A percentile compares a stretch with the other conserved stretches of the same genome.
These are phyloP conservation scores for Escovopsis sp. DNA, from an alignment of 2,329 filamentous ascomycete species.

Conservation along the genomic window DNA sequence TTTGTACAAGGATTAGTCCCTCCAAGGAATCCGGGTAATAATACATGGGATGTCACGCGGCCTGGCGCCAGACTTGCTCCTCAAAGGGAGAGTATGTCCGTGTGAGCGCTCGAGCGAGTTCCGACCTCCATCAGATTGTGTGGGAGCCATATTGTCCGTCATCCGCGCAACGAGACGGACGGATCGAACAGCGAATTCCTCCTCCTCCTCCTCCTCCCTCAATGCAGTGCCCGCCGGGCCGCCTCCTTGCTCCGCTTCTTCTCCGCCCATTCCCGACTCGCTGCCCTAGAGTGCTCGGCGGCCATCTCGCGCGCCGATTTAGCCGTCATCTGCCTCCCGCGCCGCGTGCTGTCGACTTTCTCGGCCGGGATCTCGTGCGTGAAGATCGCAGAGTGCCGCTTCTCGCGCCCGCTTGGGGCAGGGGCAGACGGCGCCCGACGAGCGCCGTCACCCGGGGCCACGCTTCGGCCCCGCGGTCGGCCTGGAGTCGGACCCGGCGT, in stretches of 20 bases:
- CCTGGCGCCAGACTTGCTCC: too few species aligned
- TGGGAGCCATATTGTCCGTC: too few species aligned
- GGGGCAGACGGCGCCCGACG: constrained; percentile 29
- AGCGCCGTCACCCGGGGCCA: constrained; percentile 13
- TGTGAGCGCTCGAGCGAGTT: too few species aligned
- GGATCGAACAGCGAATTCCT: too few species aligned
- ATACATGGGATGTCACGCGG: too few species aligned
- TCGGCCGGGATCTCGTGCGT: constrained; percentile 32
- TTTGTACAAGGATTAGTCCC: not conserved
- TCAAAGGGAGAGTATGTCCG: too few species aligned
- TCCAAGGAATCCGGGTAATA: too few species aligned
- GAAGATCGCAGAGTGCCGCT: constrained; percentile 35
- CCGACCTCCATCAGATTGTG: too few species aligned
- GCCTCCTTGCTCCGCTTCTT: constrained; percentile 32
- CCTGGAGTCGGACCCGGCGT: constrained; percentile 5
- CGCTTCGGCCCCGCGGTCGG: constrained; percentile 13
- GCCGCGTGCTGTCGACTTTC: constrained; percentile 36
- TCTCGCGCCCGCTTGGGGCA: constrained; percentile 26
- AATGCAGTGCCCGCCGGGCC: constrained; percentile 1
- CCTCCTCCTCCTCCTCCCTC: too few species aligned
- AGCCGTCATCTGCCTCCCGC: constrained; percentile 37
- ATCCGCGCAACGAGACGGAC: too few species aligned
- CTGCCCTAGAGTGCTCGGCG: constrained; percentile 42
- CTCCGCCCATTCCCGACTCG: constrained; percentile 47
- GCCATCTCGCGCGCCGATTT: constrained; percentile 42